Conservation (phyloP, 306 rosid genomes). For the Rosa persica region DNA sequence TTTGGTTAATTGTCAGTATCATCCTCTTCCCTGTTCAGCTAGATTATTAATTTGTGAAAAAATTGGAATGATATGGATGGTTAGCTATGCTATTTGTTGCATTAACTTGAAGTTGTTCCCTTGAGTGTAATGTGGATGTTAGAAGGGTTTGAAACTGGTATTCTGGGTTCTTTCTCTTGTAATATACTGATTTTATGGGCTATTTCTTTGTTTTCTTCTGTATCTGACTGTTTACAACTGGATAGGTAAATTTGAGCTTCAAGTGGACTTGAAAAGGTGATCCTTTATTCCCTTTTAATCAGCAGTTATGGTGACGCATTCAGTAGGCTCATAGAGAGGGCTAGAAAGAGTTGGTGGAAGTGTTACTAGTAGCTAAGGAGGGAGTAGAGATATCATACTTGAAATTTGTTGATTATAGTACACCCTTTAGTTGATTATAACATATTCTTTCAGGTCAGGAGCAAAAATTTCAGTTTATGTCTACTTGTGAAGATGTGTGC, state of each 20-base stretch:
- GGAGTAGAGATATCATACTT: not conserved
- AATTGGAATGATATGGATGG: not conserved
- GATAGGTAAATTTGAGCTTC: not conserved
- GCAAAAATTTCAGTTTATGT: not conserved
- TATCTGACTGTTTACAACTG: not conserved
- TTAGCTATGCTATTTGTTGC: not conserved
- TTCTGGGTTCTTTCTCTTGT: not conserved
- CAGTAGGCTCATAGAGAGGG: not conserved
- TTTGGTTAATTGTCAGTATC: not conserved
- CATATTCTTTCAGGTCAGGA: not conserved
- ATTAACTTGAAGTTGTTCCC: not conserved
- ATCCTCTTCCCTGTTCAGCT: not conserved
- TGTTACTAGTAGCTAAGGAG: not conserved
- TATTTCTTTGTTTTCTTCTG: not conserved
- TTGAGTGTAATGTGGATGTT: not conserved
- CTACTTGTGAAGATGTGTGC: not conserved
- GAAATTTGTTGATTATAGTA: not conserved
- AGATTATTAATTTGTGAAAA: not conserved
- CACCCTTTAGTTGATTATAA: not conserved
- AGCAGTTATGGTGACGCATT: not conserved
- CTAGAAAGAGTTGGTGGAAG: not conserved
- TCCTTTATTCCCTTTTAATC: not conserved
- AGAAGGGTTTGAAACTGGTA: not conserved
- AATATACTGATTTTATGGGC: not conserved
- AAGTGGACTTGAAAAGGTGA: not conserved